Evolutionary conservation across 106 monocot species (phyloP).

Genomic region (Iris macrosiphon): DNA sequence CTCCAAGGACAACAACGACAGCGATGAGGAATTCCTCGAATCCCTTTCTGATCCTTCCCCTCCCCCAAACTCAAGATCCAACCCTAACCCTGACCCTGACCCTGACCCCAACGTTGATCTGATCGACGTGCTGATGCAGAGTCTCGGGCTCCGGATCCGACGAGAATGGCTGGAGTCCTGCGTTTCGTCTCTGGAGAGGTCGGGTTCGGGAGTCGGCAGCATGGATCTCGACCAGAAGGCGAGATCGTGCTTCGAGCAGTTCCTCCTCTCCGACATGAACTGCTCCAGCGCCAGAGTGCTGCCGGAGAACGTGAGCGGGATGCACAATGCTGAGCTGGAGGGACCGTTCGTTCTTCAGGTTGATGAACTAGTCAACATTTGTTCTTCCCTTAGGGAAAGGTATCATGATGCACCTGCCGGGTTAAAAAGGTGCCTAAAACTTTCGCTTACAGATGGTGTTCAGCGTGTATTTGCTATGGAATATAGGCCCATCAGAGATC

Average conservation of each 20-base stretch:
- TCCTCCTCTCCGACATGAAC: constrained; percentile 77
- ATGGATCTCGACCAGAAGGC: constrained; percentile 42
- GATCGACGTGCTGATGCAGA: constrained; percentile 39
- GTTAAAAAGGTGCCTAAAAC: constrained; percentile 73
- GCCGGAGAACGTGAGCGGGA: constrained; percentile 53
- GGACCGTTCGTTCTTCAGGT: constrained; percentile 94
- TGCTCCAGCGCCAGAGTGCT: constrained; percentile 55
- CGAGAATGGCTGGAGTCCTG: constrained; percentile 68
- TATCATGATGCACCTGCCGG: constrained; percentile 56
- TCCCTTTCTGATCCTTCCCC: constrained; percentile 33
- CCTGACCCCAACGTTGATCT: neutral
- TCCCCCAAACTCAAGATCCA: too few species aligned
- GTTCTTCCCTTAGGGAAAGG: constrained; percentile 58
- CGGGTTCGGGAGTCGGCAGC: constrained; percentile 30
- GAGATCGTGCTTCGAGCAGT: constrained; percentile 70
- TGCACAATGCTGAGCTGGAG: constrained; percentile 56
- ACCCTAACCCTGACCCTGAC: neutral
- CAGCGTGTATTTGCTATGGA: constrained; percentile 83
- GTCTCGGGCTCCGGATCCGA: constrained; percentile 47
- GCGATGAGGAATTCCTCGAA: constrained; percentile 42
- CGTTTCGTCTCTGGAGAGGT: constrained; percentile 15
- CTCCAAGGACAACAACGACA: constrained; percentile 69
- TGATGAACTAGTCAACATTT: constrained; percentile 81
- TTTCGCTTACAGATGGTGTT: constrained; percentile 82
- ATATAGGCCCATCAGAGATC: constrained; percentile 70